These are phyloP conservation scores for Candida nonsorbophila DNA, from an alignment of 805 yeast genomes.

Conservation along the genomic window DNA sequence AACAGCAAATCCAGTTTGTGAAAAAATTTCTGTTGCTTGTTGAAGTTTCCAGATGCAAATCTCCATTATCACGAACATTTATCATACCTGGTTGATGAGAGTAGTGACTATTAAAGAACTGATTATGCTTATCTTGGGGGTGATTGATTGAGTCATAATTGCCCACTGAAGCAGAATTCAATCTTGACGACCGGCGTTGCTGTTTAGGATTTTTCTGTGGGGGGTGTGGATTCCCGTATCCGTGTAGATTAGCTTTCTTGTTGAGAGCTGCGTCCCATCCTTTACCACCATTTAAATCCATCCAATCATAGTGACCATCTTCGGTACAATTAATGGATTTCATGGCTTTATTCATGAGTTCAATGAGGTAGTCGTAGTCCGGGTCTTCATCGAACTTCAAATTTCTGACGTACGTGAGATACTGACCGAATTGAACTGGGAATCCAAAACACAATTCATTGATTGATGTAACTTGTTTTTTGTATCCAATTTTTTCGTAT, in stretches of 20 bases:
- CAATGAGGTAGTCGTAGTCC: slow-evolving; percentile 71
- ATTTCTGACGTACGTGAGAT: slow-evolving; percentile 61
- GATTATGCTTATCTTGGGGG: slow-evolving; percentile 11
- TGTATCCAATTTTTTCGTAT: slow-evolving; percentile 80
- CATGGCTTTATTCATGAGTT: slow-evolving; percentile 71
- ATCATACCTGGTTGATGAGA: slow-evolving; percentile 22
- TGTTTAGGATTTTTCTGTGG: slow-evolving; percentile 28
- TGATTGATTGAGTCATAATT: slow-evolving; percentile 12
- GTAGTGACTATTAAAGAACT: slow-evolving; percentile 9
- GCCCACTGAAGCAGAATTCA: slow-evolving; percentile 12
- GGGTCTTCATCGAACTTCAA: slow-evolving; percentile 78
- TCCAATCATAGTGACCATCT: slow-evolving; percentile 77
- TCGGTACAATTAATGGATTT: slow-evolving; percentile 40
- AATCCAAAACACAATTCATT: slow-evolving; percentile 57
- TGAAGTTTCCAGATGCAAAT: slow-evolving; percentile 34
- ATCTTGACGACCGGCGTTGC: slow-evolving; percentile 9
- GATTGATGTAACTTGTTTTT: slow-evolving; percentile 66
- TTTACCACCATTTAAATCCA: slow-evolving; percentile 69
- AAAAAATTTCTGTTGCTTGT: slow-evolving; percentile 7
- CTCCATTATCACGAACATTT: slow-evolving; percentile 31
- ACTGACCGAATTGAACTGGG: slow-evolving; percentile 71
- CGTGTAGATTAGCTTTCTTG: slow-evolving; percentile 75
- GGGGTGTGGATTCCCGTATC: slow-evolving; percentile 72
- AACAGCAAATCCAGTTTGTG: slow-evolving; percentile 11
- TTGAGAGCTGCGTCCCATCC: slow-evolving; percentile 79